Base-by-base conservation (phyloP, 2,329 filamentous ascomycete genomes). In the Pestalotiopsis sp. region DNA sequence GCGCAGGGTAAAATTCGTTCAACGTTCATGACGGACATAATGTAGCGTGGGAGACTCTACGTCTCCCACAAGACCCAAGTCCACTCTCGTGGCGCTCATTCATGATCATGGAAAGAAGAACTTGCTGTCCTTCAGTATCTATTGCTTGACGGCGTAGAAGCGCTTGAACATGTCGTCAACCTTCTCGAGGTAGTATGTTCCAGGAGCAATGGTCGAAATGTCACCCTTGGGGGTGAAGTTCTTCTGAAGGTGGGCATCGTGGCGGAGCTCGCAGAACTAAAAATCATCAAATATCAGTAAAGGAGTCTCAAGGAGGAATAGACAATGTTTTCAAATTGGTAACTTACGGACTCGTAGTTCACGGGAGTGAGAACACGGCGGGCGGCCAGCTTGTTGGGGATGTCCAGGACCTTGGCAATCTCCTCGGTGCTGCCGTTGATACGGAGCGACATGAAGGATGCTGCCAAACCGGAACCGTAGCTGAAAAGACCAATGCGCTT, bases 101-200 rank as follows among this genome's bases (percentile, higher is more conserved):
- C 36, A 62, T 62, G 59, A n/a, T 62, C 59, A 20, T 39, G 59
- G 36, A 62, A 59, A 27, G 57, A 59, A 36, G 9, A 59, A 13
- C 57, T 39, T 27, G 27, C 59, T 62, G 25, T 36, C 27, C 25
- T 31, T 41, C 38, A 36, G 23, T 39, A 64, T 73, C 88, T 52
- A 95, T 80, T 87, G 90, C 87, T 95, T 93, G 84, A 95, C 79
- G 68, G 86, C 83, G 82, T 96, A 96, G 79, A 88, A 88, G 76
- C 93, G 89, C 84, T 92, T 91, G 90, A 93, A 96, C 92, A 94
- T 94, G 75, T 94, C 92, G 77, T 96, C 93, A 62, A 96, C 88
- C 80, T 91, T 90, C 78, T 89, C 89, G 69, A 96, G 87, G 84
- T 95, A 96, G 85, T 95, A 96, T 25, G 90, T 90, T 69, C 90